phyloP scores from a whole-genome alignment of 2,329 filamentous ascomycete species.

The Didymella lethalis region DNA sequence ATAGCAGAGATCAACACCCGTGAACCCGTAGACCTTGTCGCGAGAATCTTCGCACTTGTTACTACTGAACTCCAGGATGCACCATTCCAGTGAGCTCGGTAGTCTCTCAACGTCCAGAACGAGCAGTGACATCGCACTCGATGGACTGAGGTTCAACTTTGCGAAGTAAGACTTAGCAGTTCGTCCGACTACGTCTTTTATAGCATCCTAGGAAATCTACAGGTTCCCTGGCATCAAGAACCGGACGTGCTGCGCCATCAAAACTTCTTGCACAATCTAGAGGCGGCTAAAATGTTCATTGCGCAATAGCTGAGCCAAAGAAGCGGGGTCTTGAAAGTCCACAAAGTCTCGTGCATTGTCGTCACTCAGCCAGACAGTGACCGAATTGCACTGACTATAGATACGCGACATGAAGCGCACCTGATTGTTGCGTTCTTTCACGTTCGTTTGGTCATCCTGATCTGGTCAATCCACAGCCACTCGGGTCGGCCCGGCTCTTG shows the following conservation, averaged over 20 bases:
- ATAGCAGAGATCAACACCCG: background rate
- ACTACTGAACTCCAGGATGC: background rate
- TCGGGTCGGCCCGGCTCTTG: background rate
- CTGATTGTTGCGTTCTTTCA: constrained; percentile 4
- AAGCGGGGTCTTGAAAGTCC: background rate
- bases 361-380: background rate
- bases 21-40: background rate
- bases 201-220: background rate
- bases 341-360: background rate
- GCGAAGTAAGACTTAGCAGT: background rate
- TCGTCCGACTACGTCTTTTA: background rate
- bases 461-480: constrained; percentile 5
- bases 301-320: background rate
- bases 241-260: background rate
- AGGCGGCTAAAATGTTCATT: background rate
- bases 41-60: background rate
- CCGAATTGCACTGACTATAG: background rate
- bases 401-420: constrained; percentile 7
- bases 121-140: background rate
- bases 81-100: background rate
- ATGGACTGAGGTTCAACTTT: background rate
- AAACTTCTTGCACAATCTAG: background rate
- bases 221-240: background rate
- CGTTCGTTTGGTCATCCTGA: constrained; percentile 3
- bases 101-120: background rate